These are phyloP conservation scores for Carex scoparia DNA, from an alignment of 176 grass and related monocot genomes.

Conservation along the genomic window DNA sequence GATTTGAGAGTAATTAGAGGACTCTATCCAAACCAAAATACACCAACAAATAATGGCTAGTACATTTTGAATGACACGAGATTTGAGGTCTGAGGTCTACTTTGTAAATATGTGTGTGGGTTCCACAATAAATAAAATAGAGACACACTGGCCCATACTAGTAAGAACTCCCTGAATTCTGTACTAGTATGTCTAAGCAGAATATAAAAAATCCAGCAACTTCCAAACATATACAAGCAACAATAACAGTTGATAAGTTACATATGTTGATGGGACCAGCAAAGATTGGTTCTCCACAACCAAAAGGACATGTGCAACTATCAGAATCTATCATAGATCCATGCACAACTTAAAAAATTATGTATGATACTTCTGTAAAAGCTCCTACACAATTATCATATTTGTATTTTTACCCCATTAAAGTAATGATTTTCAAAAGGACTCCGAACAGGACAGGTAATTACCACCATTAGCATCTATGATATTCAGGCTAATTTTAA, in stretches of 20 bases:
- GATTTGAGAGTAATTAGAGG: not conserved
- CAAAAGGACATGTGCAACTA: conserved; percentile 9
- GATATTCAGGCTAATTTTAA: not conserved
- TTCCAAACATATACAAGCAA: not conserved
- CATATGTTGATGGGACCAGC: conserved; percentile 17
- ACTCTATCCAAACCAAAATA: conserved; percentile 1
- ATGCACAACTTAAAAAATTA: not conserved
- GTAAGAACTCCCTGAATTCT: not conserved
- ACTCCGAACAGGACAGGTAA: not conserved
- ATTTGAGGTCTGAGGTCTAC: not conserved
- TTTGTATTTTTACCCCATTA: not conserved
- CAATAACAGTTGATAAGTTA: not conserved
- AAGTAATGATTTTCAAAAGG: not conserved
- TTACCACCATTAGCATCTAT: not conserved
- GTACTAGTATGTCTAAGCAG: not conserved
- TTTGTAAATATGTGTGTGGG: not conserved
- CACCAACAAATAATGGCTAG: not conserved
- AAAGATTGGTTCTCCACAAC: conserved; percentile 13
- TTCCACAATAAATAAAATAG: not conserved
- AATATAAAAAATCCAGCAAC: not conserved
- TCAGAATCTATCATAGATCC: not conserved
- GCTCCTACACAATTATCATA: not conserved
- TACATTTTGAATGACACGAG: not conserved
- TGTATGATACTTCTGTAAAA: not conserved
- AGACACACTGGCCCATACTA: not conserved